Percentiles rank a stretch among this genome's conserved stretches.
These are phyloP conservation scores for Lentinula sp. DNA, from an alignment of 768 basidiomycete species.

Conservation along the genomic window DNA sequence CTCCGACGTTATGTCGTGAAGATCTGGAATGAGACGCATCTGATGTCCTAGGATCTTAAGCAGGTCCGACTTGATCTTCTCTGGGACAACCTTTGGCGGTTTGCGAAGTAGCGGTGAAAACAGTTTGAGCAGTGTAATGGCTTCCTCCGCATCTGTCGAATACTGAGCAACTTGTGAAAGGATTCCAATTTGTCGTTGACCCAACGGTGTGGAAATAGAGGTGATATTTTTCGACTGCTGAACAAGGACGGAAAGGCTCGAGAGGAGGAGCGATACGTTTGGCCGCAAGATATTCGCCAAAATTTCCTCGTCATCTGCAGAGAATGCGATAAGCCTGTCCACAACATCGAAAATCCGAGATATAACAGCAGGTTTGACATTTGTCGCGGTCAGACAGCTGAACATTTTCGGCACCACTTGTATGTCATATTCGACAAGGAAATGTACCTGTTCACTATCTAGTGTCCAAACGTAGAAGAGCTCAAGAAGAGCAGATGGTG, in stretches of 20 bases:
- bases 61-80: slow-evolving; percentile 81
- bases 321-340: slow-evolving; percentile 57
- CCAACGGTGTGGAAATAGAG: slow-evolving; percentile 53
- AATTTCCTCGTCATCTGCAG: slow-evolving; percentile 43
- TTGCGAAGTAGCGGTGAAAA: slow-evolving; percentile 79
- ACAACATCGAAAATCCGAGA: slow-evolving; percentile 81
- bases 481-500: slow-evolving; percentile 84
- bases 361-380: slow-evolving; percentile 84
- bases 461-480: slow-evolving; percentile 76
- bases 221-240: slow-evolving; percentile 50
- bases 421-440: slow-evolving; percentile 65
- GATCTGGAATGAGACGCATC: slow-evolving; percentile 62
- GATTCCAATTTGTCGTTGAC: slow-evolving; percentile 77
- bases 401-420: slow-evolving; percentile 73
- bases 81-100: slow-evolving; percentile 68
- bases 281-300: slow-evolving; percentile 57
- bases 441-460: slow-evolving; percentile 46
- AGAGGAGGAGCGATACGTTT: slow-evolving; percentile 64
- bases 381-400: slow-evolving; percentile 72
- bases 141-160: slow-evolving; percentile 64
- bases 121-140: slow-evolving; percentile 62
- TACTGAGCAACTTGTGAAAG: slow-evolving; percentile 77
- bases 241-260: slow-evolving; percentile 65
- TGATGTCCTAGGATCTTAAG: slow-evolving; percentile 64
- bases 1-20: slow-evolving; percentile 36